Base-by-base conservation (phyloP, 352 stramenopile species). In the Phytophthora constricta region DNA sequence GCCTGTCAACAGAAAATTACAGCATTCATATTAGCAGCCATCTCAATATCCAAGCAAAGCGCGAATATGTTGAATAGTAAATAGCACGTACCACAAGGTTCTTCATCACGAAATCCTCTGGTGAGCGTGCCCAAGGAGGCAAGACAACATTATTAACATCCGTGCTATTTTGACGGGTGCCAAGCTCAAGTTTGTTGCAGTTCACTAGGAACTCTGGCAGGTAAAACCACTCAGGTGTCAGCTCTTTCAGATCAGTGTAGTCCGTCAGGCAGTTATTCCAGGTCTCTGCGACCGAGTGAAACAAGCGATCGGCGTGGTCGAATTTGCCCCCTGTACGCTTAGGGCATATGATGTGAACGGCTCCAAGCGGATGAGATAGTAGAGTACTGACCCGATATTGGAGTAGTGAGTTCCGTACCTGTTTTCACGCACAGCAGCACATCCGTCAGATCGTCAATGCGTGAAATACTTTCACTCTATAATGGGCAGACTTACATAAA, bases 331-430 rank as follows among this genome's bases (percentile, higher is more conserved):
- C 82, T 99, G 98, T 1, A 99, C 79, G 45, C 85, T 91, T 43
- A 98, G 49, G 8, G 96, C 92, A 48, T 99, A 91, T 23, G 96
- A 89, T 4, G 96, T 98, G 78, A 99, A 99, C 11, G 98, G 98
- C 74, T 99, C 97, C n/a, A 99, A 71, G 9, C 98, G 93, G 74
- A 99, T 94, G 25, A 99, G 79, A 72, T 99, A 99, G 76, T 99
- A 98, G 4, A 99, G 85, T 5, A 99, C 97, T 67, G 98, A 98
- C 1, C 97, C 98, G 20, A 95, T 89, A 61, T 96, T 93, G 10
- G 89, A 96, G 67, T 96, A 96, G 61, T 96, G 89, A 9, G 89
- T 92, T 10, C 89, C 89, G 62, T 96, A 96, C 86, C 86, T 96
- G 74, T 13, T 46, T n/a, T n/a, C n/a, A n/a, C n/a, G n/a, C n/a